Conservation (phyloP, 805 yeast species). For the Yamadazyma akitaensis region DNA sequence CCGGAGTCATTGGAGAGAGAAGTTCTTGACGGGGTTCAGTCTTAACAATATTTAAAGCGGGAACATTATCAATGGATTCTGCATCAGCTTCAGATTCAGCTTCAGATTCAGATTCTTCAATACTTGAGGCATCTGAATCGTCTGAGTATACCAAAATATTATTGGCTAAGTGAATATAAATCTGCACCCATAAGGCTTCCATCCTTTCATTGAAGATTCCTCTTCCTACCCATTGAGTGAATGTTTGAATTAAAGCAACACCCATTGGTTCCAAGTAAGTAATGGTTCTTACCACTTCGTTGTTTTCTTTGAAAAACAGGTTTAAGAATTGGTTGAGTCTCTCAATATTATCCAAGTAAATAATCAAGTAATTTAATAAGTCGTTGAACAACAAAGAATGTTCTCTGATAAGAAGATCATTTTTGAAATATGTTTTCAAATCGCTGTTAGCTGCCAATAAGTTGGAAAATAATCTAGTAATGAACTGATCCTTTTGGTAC, state of each 20-base stretch:
- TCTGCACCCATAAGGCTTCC: constrained; percentile 39
- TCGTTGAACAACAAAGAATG: constrained; percentile 38
- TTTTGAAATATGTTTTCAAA: constrained; percentile 21
- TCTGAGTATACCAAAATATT: constrained; percentile 27
- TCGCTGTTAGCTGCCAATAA: constrained; percentile 30
- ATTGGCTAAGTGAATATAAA: constrained; percentile 40
- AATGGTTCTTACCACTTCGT: constrained; percentile 21
- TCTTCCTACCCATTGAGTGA: constrained; percentile 33
- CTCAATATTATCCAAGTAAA: constrained; percentile 27
- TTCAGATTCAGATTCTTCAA: constrained; percentile 19
- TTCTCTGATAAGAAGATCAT: constrained; percentile 20
- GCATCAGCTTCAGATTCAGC: constrained; percentile 22
- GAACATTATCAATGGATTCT: constrained; percentile 20
- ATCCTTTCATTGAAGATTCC: constrained; percentile 26
- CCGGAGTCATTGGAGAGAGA: constrained; percentile 13
- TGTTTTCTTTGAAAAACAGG: constrained; percentile 32
- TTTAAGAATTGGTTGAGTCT: constrained; percentile 31
- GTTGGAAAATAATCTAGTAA: constrained; percentile 29
- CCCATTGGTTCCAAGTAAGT: constrained; percentile 43
- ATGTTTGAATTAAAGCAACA: constrained; percentile 34
- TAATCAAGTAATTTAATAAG: constrained; percentile 29
- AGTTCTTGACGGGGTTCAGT: not conserved
- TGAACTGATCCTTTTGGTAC: constrained; percentile 29
- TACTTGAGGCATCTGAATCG: constrained; percentile 14
- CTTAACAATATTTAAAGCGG: constrained; percentile 25